Percentiles rank a stretch among this genome's conserved stretches.
Evolutionary conservation across 257 asterid genomes (phyloP).

Genomic region (Ophiorrhiza pumila): DNA sequence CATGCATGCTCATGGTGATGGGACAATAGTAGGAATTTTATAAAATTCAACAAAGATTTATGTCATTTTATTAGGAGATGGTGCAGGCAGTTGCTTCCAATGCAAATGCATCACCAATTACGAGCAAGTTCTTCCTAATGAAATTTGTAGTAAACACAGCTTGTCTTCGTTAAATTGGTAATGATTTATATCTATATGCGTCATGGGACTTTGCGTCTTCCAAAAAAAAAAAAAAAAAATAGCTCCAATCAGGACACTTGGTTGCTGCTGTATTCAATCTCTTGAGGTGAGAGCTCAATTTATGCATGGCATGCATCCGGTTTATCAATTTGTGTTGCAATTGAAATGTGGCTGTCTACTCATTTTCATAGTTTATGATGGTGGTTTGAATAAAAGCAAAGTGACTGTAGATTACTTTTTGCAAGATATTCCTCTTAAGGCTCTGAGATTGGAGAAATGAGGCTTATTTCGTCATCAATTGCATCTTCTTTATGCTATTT

Average conservation of each 20-base stretch:
- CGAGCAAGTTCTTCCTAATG: too few species aligned
- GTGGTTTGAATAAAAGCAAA: background rate
- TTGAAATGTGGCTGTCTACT: background rate
- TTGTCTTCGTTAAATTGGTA: too few species aligned
- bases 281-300: slow-evolving; percentile 33
- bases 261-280: slow-evolving; percentile 29
- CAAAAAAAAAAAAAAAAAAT: too few species aligned
- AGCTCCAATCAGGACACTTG: slow-evolving; percentile 27
- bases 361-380: background rate
- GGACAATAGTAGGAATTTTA: too few species aligned
- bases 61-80: too few species aligned
- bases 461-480: background rate
- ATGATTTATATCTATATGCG: too few species aligned
- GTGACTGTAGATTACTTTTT: background rate
- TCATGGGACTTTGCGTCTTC: too few species aligned
- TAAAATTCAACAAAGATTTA: too few species aligned
- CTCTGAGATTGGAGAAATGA: background rate
- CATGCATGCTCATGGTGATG: too few species aligned
- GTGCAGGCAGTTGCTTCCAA: too few species aligned
- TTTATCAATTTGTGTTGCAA: background rate
- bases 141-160: too few species aligned
- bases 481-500: background rate
- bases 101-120: too few species aligned
- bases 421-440: background rate
- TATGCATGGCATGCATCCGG: background rate